phyloP scores from a whole-genome alignment of 2,329 filamentous ascomycete genomes.

The Colletotrichum orchidophilum region DNA sequence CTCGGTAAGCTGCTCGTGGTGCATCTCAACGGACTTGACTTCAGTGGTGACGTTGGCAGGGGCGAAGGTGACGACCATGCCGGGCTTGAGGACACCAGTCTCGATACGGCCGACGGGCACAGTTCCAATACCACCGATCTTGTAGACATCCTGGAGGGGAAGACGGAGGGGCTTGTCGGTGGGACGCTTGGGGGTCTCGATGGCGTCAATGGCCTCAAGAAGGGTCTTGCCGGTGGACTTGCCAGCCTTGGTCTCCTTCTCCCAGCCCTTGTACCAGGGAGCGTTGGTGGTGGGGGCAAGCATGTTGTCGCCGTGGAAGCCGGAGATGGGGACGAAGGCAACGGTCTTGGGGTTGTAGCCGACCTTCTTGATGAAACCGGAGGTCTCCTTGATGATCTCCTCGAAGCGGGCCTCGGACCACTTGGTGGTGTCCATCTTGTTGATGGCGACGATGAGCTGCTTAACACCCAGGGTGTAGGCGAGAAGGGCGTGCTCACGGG shows the following conservation, averaged over 20 bases:
- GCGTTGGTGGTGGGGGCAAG: conserved; percentile 87
- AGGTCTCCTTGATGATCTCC: conserved; percentile 99
- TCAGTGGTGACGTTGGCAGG: conserved; percentile 99
- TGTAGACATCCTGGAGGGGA: conserved; percentile 99
- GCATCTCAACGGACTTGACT: conserved; percentile 99
- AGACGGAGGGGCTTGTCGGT: conserved; percentile 99
- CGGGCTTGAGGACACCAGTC: conserved; percentile 94
- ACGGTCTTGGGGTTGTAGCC: conserved; percentile 99
- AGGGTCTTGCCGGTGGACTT: conserved; percentile 96
- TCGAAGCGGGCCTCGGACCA: conserved; percentile 96
- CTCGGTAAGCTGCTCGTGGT: conserved; percentile 98
- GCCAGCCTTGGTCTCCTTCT: conserved; percentile 94
- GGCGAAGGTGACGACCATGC: conserved; percentile 97
- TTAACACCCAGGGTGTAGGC: conserved; percentile 99
- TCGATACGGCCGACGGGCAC: conserved; percentile 99
- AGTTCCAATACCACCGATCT: conserved; percentile 99
- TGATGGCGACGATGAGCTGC: conserved; percentile 99
- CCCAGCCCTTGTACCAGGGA: conserved; percentile 99
- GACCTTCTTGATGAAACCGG: conserved; percentile 99
- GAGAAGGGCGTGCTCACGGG: conserved; percentile 99
- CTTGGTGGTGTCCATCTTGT: conserved; percentile 99
- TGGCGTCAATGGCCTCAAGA: conserved; percentile 97
- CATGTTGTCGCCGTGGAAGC: conserved; percentile 99
- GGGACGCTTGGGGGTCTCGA: conserved; percentile 91
- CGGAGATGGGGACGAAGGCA: conserved; percentile 99